Base-by-base conservation (phyloP, 2,329 filamentous ascomycete genomes). In the Colletotrichum graminicola region DNA sequence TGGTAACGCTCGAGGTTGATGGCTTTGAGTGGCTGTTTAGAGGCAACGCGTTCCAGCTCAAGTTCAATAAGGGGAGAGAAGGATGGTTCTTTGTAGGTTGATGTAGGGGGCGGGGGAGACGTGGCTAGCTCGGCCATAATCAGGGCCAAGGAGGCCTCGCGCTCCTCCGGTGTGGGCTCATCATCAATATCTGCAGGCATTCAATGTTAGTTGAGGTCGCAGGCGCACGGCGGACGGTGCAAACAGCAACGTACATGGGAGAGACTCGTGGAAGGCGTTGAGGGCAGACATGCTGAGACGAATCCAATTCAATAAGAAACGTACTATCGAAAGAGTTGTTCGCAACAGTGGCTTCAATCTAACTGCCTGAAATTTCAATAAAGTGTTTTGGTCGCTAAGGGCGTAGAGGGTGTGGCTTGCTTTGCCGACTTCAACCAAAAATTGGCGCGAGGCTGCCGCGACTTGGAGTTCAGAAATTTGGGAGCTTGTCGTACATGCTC, bases 1-100 rank as follows among this genome's bases (percentile, higher is more conserved):
- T 97, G 93, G 87, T 98, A 98, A 75, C 95, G 94, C 54, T 88
- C 84, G 23, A 94, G 85, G 80, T 97, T 93, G 76, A 97, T 90
- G 65, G 89, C 90, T 0, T 81, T 79, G 67, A 93, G 82, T 1
- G 91, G 87, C n/a, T 86, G 78, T 67, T 79, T 67, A 10, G 78
- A 61, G 55, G 89, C 84, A 71, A 95, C 85, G 74, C 94, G 92
- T 26, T 84, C 82, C 73, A 95, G 86, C 77, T 97, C 94, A 75
- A 88, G 79, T 75, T 87, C 78, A 49, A 97, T 84, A n/a, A 91
- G 80, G 5, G 89, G 86, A 6, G 92, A 89, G 83, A 94, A 93
- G 62, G 80, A 82, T 6, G 89, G 83, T 43, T 82, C 81, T 73
- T 83, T 84, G 21, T 59, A 87, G 85, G 14, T 89, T 87, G 82